A percentile compares a stretch with the other conserved stretches of the same genome.
phyloP scores from a whole-genome alignment of 2,329 filamentous ascomycete genomes.

The Aspergillus floridensis region DNA sequence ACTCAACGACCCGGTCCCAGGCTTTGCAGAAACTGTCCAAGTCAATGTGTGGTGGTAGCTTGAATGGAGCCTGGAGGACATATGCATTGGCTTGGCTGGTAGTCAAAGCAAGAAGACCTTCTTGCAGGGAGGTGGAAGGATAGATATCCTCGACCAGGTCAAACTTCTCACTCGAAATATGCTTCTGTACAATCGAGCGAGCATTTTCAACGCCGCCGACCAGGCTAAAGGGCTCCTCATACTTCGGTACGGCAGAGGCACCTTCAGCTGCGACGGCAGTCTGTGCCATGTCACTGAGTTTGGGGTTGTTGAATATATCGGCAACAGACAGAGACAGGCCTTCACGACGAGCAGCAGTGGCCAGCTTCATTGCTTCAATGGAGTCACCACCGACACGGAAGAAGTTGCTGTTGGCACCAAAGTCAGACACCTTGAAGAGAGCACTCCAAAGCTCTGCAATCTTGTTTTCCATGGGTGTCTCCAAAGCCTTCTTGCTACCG shows the following conservation, averaged over 20 bases:
- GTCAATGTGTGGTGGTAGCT: neutral
- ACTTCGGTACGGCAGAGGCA: neutral
- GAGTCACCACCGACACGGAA: neutral
- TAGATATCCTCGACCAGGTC: conserved; percentile 12
- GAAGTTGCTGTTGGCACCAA: neutral
- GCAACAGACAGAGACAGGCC: neutral
- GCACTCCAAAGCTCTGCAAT: neutral
- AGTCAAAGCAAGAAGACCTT: conserved; percentile 15
- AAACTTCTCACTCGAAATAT: neutral
- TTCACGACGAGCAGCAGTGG: neutral
- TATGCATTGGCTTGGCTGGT: conserved; percentile 6
- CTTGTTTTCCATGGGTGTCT: neutral
- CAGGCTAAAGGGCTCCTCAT: neutral
- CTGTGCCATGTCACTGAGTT: neutral
- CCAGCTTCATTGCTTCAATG: neutral
- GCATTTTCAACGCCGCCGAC: neutral
- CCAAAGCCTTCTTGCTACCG: neutral
- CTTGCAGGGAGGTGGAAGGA: conserved; percentile 14
- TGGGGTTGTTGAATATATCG: neutral
- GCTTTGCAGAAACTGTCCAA: conserved; percentile 28
- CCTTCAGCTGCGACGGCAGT: neutral
- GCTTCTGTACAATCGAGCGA: neutral
- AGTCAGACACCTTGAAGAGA: neutral
- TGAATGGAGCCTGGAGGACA: conserved; percentile 1
- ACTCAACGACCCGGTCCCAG: conserved; percentile 33